Percentiles rank a stretch among this genome's conserved stretches.
These are phyloP conservation scores for Paspalum vaginatum DNA, from an alignment of 176 grass and related monocot genomes.

Conservation along the genomic window DNA sequence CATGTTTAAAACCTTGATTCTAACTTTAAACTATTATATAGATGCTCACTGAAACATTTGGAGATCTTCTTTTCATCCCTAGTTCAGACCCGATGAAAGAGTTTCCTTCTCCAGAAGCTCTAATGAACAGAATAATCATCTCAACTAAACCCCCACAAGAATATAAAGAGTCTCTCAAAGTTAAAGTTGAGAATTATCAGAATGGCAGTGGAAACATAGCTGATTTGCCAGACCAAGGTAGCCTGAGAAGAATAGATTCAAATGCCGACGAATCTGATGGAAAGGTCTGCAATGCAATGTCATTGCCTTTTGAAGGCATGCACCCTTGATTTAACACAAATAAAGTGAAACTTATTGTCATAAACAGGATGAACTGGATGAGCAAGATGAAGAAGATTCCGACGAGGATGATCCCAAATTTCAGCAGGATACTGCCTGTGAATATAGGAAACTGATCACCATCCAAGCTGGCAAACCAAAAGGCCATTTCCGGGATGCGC, in stretches of 20 bases:
- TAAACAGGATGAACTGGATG: constrained; percentile 58
- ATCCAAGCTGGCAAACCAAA: constrained; percentile 95
- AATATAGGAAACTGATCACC: constrained; percentile 80
- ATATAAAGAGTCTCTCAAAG: constrained; percentile 77
- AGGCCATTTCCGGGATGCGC: constrained; percentile 71
- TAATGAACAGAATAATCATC: constrained; percentile 83
- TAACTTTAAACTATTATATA: constrained; percentile 40
- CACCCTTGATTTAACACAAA: constrained; percentile 18
- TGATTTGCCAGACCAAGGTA: constrained; percentile 44
- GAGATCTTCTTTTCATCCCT: constrained; percentile 74
- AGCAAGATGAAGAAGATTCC: constrained; percentile 64
- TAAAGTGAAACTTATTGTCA: constrained; percentile 27
- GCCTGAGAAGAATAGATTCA: constrained; percentile 53
- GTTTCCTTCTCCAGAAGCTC: constrained; percentile 87
- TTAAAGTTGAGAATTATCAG: constrained; percentile 50
- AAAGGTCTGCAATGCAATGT: constrained; percentile 54
- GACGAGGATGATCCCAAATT: constrained; percentile 66
- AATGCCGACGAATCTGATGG: constrained; percentile 69
- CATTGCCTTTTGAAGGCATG: constrained; percentile 8
- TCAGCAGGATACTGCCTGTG: constrained; percentile 49
- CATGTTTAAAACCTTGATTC: constrained; percentile 15
- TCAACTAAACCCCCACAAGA: constrained; percentile 97
- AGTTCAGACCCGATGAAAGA: constrained; percentile 64
- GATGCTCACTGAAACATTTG: constrained; percentile 81
- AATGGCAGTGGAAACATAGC: background rate